Evolutionary conservation across 805 yeast genomes (phyloP), one percentile per base, ranked within the genome.

Genomic region (Spathaspora boniae): DNA sequence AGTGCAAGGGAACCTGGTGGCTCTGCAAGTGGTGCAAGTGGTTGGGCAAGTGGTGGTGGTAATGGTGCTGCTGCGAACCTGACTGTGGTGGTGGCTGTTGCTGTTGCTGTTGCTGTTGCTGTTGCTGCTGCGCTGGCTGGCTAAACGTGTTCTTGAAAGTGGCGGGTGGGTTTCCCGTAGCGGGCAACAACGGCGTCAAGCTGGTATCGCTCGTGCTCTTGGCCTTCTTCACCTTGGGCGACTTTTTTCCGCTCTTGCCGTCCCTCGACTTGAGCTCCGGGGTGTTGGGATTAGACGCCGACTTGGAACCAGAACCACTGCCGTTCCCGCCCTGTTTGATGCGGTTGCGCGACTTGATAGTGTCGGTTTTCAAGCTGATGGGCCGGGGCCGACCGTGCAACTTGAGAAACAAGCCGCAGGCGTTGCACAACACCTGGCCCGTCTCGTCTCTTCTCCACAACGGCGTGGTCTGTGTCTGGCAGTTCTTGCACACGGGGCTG

Each of bases 371-470:
- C 51, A 89, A 68, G 16, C 88, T 79, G 36, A 88, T 88, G 5
- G 98, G 97, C 50, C 98, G 72, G 25, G 96, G 86, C 36, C 95
- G 76, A 16, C 96, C 96, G 54, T 89, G 98, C 27, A 89, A 72
- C 61, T 89, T 89, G 41, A 88, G 63, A 51, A 87, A 87, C 33
- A 87, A 67, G 0, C 96, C 96, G 65, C 96, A 87, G 7, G 98
- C 98, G 63, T 89, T 89, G 59, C 98, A 89, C 31, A 89, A 70
- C 22, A 89, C 95, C 49, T 66, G 72, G 12, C 64, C 64, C 8
- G 85, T 77, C 51, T 88, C 96, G 60, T 89, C 96, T 44, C 97
- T 72, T 60, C 97, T 74, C 97, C 97, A 89, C 19, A 89, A 66
- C 1, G 98, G 97, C 2, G 98, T 89, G 2, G 93, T 89, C 40